Percentiles rank a stretch among this genome's conserved stretches.
These are phyloP conservation scores for Austroboletus novae-zelandiae DNA, from an alignment of 1,284 basidiomycete species.

Conservation along the genomic window DNA sequence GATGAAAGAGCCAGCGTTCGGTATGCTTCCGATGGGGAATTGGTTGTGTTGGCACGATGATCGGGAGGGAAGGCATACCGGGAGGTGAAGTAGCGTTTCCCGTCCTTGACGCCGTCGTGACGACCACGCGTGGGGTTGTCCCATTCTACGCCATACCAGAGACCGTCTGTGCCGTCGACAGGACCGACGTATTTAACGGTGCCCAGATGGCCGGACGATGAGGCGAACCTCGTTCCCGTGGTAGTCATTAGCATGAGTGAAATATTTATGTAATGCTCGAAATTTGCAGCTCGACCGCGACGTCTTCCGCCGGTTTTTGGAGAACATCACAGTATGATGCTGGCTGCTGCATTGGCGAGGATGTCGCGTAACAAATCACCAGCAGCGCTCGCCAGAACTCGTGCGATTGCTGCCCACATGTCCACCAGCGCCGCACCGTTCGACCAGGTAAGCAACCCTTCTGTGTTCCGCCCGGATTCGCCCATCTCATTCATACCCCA, in stretches of 20 bases:
- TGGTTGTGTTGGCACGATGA: conserved; percentile 6
- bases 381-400: conserved; percentile 47
- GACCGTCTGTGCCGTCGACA: conserved; percentile 62
- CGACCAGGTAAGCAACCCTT: conserved; percentile 24
- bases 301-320: no score
- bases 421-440: conserved; percentile 33
- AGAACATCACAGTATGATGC: conserved; percentile 33
- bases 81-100: conserved; percentile 76
- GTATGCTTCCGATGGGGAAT: conserved; percentile 38
- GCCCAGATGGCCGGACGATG: conserved; percentile 48
- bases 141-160: conserved; percentile 96
- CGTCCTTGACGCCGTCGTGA: conserved; percentile 82
- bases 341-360: conserved; percentile 27
- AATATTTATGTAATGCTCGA: conserved; percentile 15
- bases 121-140: conserved; percentile 83
- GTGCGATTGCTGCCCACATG: conserved; percentile 59
- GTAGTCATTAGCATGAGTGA: conserved; percentile 24
- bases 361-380: conserved; percentile 32
- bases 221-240: conserved; percentile 50
- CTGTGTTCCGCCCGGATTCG: conserved; percentile 7
- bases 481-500: conserved; percentile 35
- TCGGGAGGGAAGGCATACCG: conserved; percentile 47
- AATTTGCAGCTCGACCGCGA: no score
- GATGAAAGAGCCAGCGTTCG: conserved; percentile 72
- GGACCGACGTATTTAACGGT: conserved; percentile 73